Percentiles rank a stretch among this genome's conserved stretches.
These are phyloP conservation scores for Magnaporthiopsis rhizophila DNA, from an alignment of 2,329 filamentous ascomycete genomes.

Conservation along the genomic window DNA sequence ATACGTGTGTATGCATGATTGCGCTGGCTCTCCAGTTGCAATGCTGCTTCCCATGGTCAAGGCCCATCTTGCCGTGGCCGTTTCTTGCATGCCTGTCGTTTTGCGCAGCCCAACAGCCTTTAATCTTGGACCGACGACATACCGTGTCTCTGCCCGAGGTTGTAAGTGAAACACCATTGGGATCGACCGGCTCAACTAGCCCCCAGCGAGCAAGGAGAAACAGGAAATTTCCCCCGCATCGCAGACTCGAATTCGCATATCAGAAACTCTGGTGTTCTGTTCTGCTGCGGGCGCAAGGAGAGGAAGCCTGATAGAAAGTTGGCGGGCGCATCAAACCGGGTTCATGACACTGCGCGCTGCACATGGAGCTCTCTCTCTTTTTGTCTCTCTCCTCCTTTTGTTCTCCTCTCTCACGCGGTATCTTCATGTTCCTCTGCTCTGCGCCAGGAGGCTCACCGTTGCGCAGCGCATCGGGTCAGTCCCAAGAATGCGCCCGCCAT, in stretches of 20 bases:
- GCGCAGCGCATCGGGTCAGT: neutral
- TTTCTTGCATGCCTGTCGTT: neutral
- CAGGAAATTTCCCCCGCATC: neutral
- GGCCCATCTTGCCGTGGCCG: neutral
- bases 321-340: neutral
- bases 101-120: neutral
- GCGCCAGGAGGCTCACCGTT: neutral
- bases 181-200: neutral
- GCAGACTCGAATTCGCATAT: neutral
- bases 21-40: neutral
- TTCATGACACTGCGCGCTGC: neutral
- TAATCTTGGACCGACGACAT: neutral
- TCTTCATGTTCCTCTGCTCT: neutral
- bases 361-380: neutral
- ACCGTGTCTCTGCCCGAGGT: neutral
- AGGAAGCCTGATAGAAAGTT: neutral
- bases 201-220: neutral
- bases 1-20: neutral
- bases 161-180: constrained; percentile 7
- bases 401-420: neutral
- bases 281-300: neutral
- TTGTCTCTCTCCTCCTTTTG: neutral
- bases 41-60: neutral
- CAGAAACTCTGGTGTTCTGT: neutral
- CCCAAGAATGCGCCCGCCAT: neutral